These are phyloP conservation scores for Huntiella abstrusa DNA, from an alignment of 2,329 filamentous ascomycete species.

Conservation along the genomic window DNA sequence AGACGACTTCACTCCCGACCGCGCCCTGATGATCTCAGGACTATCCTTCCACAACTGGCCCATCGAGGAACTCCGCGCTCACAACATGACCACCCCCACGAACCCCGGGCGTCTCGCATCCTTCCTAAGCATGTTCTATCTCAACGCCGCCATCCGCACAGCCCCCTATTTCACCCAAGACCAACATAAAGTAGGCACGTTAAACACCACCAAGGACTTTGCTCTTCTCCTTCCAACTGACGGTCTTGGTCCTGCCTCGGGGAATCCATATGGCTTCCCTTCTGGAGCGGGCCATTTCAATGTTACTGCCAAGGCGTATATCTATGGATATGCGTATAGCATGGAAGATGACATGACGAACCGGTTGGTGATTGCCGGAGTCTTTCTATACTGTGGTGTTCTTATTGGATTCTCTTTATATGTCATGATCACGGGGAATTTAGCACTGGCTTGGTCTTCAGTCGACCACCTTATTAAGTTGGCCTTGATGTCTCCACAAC, in stretches of 20 bases:
- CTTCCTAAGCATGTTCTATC: neutral
- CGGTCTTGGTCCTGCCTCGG: neutral
- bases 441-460: slow-evolving; percentile 1
- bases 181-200: no score
- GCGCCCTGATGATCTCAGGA: no score
- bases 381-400: neutral
- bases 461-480: slow-evolving; percentile 1
- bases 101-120: neutral
- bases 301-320: neutral
- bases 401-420: neutral
- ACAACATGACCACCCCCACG: neutral
- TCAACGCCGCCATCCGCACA: neutral
- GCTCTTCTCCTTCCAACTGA: neutral
- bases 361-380: neutral
- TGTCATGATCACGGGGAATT: neutral
- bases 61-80: neutral
- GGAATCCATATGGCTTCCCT: neutral
- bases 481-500: slow-evolving; percentile 1
- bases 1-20: neutral
- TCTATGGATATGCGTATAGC: slow-evolving; percentile 5
- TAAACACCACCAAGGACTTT: no score
- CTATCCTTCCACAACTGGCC: no score
- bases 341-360: slow-evolving; percentile 1
- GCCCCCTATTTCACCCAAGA: neutral
- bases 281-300: neutral